Base-by-base conservation (phyloP, 1,139 yeast species). In the Chernovozyma sophiae-reginae region DNA sequence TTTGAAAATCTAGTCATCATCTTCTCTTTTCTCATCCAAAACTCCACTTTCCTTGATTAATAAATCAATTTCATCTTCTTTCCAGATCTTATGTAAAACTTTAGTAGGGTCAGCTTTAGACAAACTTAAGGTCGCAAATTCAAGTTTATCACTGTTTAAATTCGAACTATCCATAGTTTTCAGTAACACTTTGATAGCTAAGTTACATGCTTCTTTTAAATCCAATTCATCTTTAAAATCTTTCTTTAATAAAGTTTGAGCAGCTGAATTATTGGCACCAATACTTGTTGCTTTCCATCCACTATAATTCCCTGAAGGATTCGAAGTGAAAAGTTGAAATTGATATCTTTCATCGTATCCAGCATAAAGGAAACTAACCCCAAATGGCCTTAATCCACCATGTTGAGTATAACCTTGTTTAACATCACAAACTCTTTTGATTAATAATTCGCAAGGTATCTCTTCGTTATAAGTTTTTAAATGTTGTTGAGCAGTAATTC, bases 261-360 rank as follows among this genome's bases (percentile, higher is more conserved):
- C 97, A 31, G 96, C 90, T 4, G 96, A 79, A 47, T 87, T 90
- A 65, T 92, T 94, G 40, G 97, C 96, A 30, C 99, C 99, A 45
- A 92, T 92, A 52, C 90, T 78, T 30, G 97, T 90, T 32, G 98
- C 98, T 62, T 86, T 89, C 99, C 99, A 94, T 20, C 98, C 98
- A 27, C 95, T 80, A 59, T 89, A 94, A 64, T 94, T 94, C 26
- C 99, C 99, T 0, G 96, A 85, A 12, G 99, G 99, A 58, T 94
- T 92, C 16, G 96, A 85, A 15, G 96, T 90, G 64, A 84, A 94
- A 49, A 94, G 72, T 63, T 94, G 98, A 70, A 84, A 92, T 34
- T 90, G 87, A 52, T 82, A 84, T 52, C 87, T 69, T 41, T 87
- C 94, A 58, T 94, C 98, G 58, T 83, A 85, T 4, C 99, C 99